Evolutionary conservation across 768 basidiomycete genomes (phyloP), one percentile per base, ranked within the genome.

Genomic region (Lactarius quietus): DNA sequence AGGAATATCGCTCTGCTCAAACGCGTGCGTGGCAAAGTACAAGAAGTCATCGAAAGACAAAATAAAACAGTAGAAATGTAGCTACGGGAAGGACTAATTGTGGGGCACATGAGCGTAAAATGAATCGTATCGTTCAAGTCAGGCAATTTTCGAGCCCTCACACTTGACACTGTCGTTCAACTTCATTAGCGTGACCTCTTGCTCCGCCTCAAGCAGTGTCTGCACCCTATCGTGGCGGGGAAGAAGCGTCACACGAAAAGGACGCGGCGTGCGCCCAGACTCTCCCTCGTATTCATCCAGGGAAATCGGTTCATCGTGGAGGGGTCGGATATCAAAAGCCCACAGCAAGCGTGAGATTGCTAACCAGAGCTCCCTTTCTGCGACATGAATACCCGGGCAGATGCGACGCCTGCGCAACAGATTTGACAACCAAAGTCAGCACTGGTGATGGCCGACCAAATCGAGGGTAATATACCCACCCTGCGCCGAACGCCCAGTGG

Each of bases 401-500:
- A 82, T 78, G 73, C 15, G 70, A 6, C 75, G 73, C 2, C 74
- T 74, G 53, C 26, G 38, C 29, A 23, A 38, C 23, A 48, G 63
- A 48, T 23, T 55, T 23, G 38, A 56, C 28, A 23, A 23, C 23
- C 5, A 35, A 43, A 43, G 31, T 48, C 48, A 36, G 43, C 62
- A n/a, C 38, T 23, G 15, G 53, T 1, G 55, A 57, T 57, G 63
- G n/a, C 31, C 23, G 54, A 39, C 39, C 43, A 26, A 48, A 14
- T 8, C 45, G 14, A 57, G 56, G 33, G 17, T 14, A 57, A 29
- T 41, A 39, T 39, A 72, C 76, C 38, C 68, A 83, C 81, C 81
- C 82, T 1, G 72, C 80, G 18, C 82, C 82, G 61, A 81, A 83
- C 71, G 77, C 77, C 82, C 82, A 83, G 61, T 83, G 80, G 66